Percentiles rank a stretch among this genome's conserved stretches.
Conservation (phyloP, 805 yeast genomes). For the Blastobotrys attinorum region DNA sequence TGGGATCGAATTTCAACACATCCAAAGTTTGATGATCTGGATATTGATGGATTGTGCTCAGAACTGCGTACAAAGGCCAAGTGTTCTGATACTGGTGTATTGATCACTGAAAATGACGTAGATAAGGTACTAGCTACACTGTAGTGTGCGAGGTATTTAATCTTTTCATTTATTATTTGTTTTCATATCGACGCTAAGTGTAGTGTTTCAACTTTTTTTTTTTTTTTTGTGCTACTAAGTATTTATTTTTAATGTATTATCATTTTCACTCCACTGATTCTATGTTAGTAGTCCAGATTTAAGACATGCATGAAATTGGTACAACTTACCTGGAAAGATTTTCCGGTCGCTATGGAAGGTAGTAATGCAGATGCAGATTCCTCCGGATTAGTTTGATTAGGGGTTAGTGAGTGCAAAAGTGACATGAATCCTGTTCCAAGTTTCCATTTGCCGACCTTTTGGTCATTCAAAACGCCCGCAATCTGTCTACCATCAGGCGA, state of each 20-base stretch:
- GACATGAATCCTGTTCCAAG: conserved; percentile 13
- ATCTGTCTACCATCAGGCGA: conserved; percentile 17
- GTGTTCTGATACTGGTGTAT: conserved; percentile 90
- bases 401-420: conserved; percentile 6
- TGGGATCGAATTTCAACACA: conserved; percentile 96
- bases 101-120: conserved; percentile 74
- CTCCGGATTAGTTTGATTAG: too few species aligned
- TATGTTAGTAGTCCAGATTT: too few species aligned
- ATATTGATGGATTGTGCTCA: conserved; percentile 85
- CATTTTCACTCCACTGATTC: too few species aligned
- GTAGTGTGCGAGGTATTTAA: too few species aligned
- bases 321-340: too few species aligned
- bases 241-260: not conserved
- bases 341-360: too few species aligned
- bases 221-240: not conserved
- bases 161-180: not conserved
- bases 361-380: too few species aligned
- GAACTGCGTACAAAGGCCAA: conserved; percentile 90
- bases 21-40: conserved; percentile 88
- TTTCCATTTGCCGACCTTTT: conserved; percentile 9
- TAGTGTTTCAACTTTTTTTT: not conserved
- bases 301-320: too few species aligned
- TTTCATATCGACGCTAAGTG: not conserved
- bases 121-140: conserved; percentile 38
- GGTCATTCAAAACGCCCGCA: conserved; percentile 7